Base-by-base conservation (phyloP, 2,329 filamentous ascomycete species). In the Aspergillus texensis region DNA sequence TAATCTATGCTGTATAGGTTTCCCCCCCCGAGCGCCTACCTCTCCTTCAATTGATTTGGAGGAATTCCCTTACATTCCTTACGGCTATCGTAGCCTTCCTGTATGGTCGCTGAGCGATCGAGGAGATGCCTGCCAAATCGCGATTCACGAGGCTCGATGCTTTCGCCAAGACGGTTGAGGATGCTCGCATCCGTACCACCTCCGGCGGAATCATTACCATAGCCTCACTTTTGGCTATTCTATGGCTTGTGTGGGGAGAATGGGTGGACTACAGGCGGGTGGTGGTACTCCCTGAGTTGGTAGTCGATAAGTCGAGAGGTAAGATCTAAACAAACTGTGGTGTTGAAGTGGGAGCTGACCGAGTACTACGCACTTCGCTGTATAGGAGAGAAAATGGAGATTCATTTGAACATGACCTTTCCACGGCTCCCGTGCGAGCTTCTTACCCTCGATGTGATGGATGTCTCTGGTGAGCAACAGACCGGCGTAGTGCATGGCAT, bases 101-200 rank as follows among this genome's bases (percentile, higher is more conserved):
- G 63, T 70, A 77, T 75, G 74, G 67, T 72, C 68, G 65, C 67
- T 72, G 65, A 68, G 68, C 68, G 59, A 66, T 69, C 65, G 62
- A 68, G 67, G 71, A 68, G 48, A 98, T 98, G 95, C 85, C 94
- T 69, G 82, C 90, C 75, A 97, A 96, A 84, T 96, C 93, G 71
- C 90, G 95, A 79, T 97, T 99, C 78, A 97, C 92, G 64, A 90
- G 91, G 87, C 92, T 99, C 68, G 95, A 99, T 81, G 95, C 95
- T 85, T 99, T 99, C 79, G 97, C 94, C 58, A 99, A 99, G 82
- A 99, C 95, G 14, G 95, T 99, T 71, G 95, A 99, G 79, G 95
- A 99, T 88, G 95, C 96, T 70, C 89, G 95, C 72, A 89, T 99
- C 77, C 91, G 96, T 73, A 99, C 95, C 36, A 97, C 94, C 8